Conservation (phyloP, 306 rosid genomes). For the Rosa rugosa region DNA sequence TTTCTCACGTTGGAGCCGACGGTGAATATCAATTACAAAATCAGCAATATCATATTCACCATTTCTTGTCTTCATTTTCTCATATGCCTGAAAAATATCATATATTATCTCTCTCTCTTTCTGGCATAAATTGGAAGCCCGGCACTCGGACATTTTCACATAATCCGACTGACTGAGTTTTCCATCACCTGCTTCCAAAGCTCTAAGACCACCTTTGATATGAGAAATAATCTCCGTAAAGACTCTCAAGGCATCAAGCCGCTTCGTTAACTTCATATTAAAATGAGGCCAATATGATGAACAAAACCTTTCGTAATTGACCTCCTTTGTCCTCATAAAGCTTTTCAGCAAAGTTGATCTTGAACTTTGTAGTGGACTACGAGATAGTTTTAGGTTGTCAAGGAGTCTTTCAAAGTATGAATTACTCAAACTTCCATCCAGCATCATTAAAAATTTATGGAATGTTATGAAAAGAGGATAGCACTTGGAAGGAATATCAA, state of each 20-base stretch:
- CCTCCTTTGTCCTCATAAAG: constrained; percentile 57
- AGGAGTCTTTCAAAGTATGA: constrained; percentile 56
- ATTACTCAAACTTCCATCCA: constrained; percentile 62
- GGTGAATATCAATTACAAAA: constrained; percentile 61
- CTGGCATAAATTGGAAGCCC: constrained; percentile 39
- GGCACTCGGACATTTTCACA: constrained; percentile 38
- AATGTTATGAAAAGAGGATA: constrained; percentile 73
- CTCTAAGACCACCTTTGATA: constrained; percentile 56
- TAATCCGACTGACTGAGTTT: constrained; percentile 44
- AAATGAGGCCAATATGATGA: constrained; percentile 69
- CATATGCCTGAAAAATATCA: constrained; percentile 56
- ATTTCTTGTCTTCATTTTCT: constrained; percentile 53
- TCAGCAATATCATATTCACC: constrained; percentile 75
- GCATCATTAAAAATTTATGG: constrained; percentile 63
- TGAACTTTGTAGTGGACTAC: constrained; percentile 23
- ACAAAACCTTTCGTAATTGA: constrained; percentile 56
- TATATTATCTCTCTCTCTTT: constrained; percentile 45
- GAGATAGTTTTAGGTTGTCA: constrained; percentile 19
- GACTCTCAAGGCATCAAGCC: constrained; percentile 54
- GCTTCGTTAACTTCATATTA: constrained; percentile 47
- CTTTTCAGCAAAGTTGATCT: constrained; percentile 47
- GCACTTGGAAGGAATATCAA: constrained; percentile 34
- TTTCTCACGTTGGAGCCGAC: constrained; percentile 35
- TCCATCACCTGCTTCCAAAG: constrained; percentile 34
- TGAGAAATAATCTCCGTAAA: constrained; percentile 69